Percentiles rank a stretch among this genome's conserved stretches.
phyloP scores from a whole-genome alignment of 2,329 filamentous ascomycete genomes.

The Stemphylium lycopersici region DNA sequence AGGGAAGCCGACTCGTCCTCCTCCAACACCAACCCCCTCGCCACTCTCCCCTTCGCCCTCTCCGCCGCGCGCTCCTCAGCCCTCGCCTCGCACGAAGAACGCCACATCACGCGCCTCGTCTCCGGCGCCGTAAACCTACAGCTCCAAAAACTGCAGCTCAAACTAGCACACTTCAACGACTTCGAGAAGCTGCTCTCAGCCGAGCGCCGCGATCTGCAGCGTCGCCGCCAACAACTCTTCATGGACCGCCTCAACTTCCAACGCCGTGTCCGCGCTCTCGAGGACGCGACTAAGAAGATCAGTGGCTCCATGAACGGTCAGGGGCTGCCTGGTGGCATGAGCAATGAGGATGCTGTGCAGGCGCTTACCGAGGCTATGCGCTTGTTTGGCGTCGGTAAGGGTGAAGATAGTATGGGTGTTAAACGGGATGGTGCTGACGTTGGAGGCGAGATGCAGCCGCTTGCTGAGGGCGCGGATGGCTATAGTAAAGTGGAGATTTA shows the following conservation, averaged over 20 bases:
- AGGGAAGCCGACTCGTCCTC: slow-evolving; percentile 18
- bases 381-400: slow-evolving; percentile 45
- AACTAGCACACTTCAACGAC: slow-evolving; percentile 94
- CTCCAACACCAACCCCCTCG: slow-evolving; percentile 53
- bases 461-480: slow-evolving; percentile 42
- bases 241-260: slow-evolving; percentile 90
- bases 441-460: slow-evolving; percentile 30
- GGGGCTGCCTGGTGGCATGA: slow-evolving; percentile 41
- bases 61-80: slow-evolving; percentile 85
- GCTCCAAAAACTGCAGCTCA: slow-evolving; percentile 94
- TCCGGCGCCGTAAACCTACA: slow-evolving; percentile 91
- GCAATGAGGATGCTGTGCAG: slow-evolving; percentile 40
- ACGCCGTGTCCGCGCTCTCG: slow-evolving; percentile 81
- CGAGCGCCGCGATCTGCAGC: slow-evolving; percentile 90
- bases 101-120: slow-evolving; percentile 92
- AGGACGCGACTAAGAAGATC: slow-evolving; percentile 70
- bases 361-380: slow-evolving; percentile 44
- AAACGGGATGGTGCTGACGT: slow-evolving; percentile 39
- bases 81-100: slow-evolving; percentile 93
- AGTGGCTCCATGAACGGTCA: slow-evolving; percentile 34
- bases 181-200: slow-evolving; percentile 92
- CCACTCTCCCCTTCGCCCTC: slow-evolving; percentile 82
- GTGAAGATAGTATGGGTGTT: slow-evolving; percentile 44
- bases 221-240: slow-evolving; percentile 90
- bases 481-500: slow-evolving; percentile 46